phyloP scores from a whole-genome alignment of 2,329 filamentous ascomycete genomes.

The Chaetothyriales sp. region DNA sequence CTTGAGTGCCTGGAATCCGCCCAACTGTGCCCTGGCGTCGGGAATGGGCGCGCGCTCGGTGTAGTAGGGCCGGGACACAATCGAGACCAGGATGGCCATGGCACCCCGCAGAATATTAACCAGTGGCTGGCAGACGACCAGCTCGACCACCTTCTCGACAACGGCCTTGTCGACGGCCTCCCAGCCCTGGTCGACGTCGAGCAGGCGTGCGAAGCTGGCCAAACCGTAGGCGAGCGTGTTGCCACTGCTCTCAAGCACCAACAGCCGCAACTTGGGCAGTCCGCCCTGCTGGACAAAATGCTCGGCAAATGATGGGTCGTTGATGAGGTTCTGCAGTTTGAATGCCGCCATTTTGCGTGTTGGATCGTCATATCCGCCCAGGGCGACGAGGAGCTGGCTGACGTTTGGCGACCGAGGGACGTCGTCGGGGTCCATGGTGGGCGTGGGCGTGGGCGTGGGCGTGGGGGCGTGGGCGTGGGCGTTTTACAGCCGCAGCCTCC shows the following conservation, averaged over 20 bases:
- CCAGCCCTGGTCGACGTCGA: slow-evolving; percentile 98
- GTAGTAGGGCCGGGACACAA: slow-evolving; percentile 68
- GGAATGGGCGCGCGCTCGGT: slow-evolving; percentile 1
- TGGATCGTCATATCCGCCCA: slow-evolving; percentile 62
- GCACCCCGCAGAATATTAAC: slow-evolving; percentile 95
- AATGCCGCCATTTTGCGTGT: slow-evolving; percentile 97
- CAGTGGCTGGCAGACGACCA: slow-evolving; percentile 86
- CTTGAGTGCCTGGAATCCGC: slow-evolving; percentile 82
- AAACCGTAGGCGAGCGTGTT: slow-evolving; percentile 94
- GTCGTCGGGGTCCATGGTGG: slow-evolving; percentile 11
- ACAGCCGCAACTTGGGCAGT: slow-evolving; percentile 61
- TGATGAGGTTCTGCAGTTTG: slow-evolving; percentile 89
- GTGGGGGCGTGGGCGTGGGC: no score
- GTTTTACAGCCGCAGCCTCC: no score
- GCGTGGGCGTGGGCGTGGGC: no score
- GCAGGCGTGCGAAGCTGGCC: slow-evolving; percentile 69
- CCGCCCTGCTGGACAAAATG: slow-evolving; percentile 88
- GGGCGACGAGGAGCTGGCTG: slow-evolving; percentile 43
- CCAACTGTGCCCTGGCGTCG: slow-evolving; percentile 2
- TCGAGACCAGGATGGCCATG: slow-evolving; percentile 89
- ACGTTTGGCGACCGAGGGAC: slow-evolving; percentile 28
- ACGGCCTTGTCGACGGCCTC: slow-evolving; percentile 46
- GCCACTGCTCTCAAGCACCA: slow-evolving; percentile 73
- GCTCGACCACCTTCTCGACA: slow-evolving; percentile 62
- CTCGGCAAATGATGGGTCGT: slow-evolving; percentile 91